Base-by-base conservation (phyloP, 805 yeast species). In the Yarrowia bubula region DNA sequence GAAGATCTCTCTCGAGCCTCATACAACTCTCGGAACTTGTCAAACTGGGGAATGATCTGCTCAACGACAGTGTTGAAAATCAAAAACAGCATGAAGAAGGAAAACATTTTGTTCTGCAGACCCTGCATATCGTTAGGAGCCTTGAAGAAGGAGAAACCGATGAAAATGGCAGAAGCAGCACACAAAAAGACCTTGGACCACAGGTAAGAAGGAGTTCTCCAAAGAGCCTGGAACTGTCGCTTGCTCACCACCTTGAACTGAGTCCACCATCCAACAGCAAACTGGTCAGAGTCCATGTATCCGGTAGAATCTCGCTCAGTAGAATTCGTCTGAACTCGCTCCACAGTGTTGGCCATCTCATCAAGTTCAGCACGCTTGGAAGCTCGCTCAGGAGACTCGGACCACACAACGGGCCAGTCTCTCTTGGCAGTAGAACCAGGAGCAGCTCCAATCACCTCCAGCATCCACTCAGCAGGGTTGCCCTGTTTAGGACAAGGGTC, bases 401-500 rank as follows among this genome's bases (percentile, higher is more conserved):
- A 75, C 97, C 97, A 90, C 51, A 88, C 90, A 72, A 88, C 87
- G 71, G 89, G 69, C 70, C 73, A 75, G 62, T 76, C 76, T 17
- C 65, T 53, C 33, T 67, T 69, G 14, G 76, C 75, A 32, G 38
- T 57, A 11, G 65, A 65, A 1, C 62, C 62, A 10, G 75, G 70
- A 22, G 75, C 79, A 65, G 78, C 80, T 39, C 83, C 81, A 63
- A 73, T 71, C 11, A 70, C 72, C 68, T 88, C 89, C 76, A 91
- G 79, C 96, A 91, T 91, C 95, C 96, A 91, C 78, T 90, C 96
- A 13, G 92, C 93, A 37, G 93, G 95, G 69, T 89, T 89, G 4
- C 90, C 91, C 43, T 80, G 79, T 8, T 79, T 77, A 28, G 92
- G 91, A 77, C 92, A 88, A 66, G 78, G 77, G 5, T 57, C 62